Percentiles rank a stretch among this genome's conserved stretches.
Conservation (phyloP, 495 filamentous ascomycete species). For the Xylaria intraflava region DNA sequence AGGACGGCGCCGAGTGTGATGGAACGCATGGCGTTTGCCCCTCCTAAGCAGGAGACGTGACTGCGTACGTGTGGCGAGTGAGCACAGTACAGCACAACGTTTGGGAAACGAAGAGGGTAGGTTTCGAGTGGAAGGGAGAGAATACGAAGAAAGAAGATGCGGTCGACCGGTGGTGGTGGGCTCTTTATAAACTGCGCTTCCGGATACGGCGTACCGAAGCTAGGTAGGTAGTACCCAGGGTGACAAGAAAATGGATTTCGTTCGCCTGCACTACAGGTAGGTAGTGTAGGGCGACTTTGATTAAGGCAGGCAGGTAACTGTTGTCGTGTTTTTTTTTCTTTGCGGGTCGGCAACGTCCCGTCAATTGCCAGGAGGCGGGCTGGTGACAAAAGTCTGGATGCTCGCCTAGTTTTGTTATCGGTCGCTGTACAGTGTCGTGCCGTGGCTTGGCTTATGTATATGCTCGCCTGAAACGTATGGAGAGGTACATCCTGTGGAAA, state of each 20-base stretch:
- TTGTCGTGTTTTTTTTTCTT: too few relatives aligned
- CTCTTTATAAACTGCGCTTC: neutral
- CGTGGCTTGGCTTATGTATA: too few relatives aligned
- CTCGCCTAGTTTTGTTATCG: too few relatives aligned
- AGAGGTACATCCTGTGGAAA: too few relatives aligned
- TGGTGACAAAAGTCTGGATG: too few relatives aligned
- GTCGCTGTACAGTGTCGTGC: too few relatives aligned
- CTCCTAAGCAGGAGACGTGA: neutral
- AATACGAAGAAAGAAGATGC: neutral
- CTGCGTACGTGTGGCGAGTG: neutral
- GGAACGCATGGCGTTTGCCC: constrained; percentile 7
- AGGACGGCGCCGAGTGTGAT: constrained; percentile 9
- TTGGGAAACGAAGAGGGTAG: neutral
- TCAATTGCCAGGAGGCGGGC: too few relatives aligned
- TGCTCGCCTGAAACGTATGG: too few relatives aligned
- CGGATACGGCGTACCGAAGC: neutral
- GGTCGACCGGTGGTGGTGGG: neutral
- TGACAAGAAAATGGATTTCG: neutral
- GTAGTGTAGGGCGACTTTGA: too few relatives aligned
- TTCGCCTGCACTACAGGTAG: neutral
- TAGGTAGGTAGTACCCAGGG: neutral
- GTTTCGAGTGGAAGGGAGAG: neutral
- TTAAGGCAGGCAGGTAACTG: too few relatives aligned
- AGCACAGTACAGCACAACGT: too few relatives aligned
- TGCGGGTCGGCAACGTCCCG: too few relatives aligned